These are phyloP conservation scores for Coemansia sp. DNA, from an alignment of 192 early-diverging fungal genomes.

Conservation along the genomic window DNA sequence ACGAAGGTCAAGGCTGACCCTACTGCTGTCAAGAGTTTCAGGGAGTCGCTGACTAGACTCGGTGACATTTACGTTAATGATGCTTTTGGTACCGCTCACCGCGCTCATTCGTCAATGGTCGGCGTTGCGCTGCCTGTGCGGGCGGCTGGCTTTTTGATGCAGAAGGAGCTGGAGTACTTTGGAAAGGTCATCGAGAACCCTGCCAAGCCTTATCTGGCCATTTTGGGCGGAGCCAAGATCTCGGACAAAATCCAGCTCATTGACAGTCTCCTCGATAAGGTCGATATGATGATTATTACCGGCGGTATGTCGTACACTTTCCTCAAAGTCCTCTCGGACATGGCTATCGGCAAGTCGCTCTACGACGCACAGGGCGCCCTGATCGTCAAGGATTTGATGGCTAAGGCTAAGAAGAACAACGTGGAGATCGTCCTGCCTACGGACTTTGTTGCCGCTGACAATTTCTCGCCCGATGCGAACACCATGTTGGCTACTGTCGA, in stretches of 20 bases:
- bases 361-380: constrained; percentile 87
- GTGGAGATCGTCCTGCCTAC: constrained; percentile 89
- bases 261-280: constrained; percentile 97
- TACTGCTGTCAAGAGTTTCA: constrained; percentile 83
- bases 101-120: constrained; percentile 97
- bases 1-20: constrained; percentile 90
- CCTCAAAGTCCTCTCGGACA: constrained; percentile 84
- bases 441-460: constrained; percentile 89
- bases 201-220: constrained; percentile 92
- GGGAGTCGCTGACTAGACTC: constrained; percentile 87
- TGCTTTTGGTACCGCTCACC: constrained; percentile 98
- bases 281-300: constrained; percentile 78
- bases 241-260: constrained; percentile 99
- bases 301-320: constrained; percentile 99
- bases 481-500: constrained; percentile 84
- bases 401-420: constrained; percentile 88
- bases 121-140: constrained; percentile 87
- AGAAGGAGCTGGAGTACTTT: constrained; percentile 99
- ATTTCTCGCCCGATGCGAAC: constrained; percentile 82
- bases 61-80: constrained; percentile 99
- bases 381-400: constrained; percentile 79
- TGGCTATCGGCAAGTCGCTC: constrained; percentile 91
- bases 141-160: constrained; percentile 97
- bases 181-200: constrained; percentile 94
- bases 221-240: constrained; percentile 97